Evolutionary conservation across 2,329 filamentous ascomycete species (phyloP).

Genomic region (Fusarium protoensiforme): DNA sequence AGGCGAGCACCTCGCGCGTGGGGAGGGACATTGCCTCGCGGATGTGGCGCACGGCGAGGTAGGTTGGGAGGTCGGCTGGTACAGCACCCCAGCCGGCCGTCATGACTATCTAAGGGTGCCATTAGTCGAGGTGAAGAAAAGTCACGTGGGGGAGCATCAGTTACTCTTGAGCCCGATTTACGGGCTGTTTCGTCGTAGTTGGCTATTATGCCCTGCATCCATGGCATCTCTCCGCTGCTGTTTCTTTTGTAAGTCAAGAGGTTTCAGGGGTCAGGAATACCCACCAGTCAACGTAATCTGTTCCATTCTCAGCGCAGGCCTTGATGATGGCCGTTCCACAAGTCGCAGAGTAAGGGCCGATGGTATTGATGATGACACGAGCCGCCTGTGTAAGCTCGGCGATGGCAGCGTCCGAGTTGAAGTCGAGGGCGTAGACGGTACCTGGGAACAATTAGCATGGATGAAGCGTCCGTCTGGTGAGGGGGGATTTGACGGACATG

Average conservation of each 20-base stretch:
- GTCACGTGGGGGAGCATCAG: rapidly evolving
- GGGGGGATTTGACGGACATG: background rate
- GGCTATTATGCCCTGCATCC: conserved; percentile 26
- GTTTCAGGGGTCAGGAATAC: background rate
- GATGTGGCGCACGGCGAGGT: conserved; percentile 22
- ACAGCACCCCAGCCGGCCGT: conserved; percentile 33
- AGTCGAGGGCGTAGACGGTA: background rate
- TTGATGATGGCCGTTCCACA: conserved; percentile 29
- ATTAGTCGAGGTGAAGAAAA: background rate
- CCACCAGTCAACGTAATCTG: conserved; percentile 36
- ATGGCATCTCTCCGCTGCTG: conserved; percentile 33
- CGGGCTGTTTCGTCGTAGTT: conserved; percentile 16
- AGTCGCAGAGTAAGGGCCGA: conserved; percentile 26
- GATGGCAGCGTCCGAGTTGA: background rate
- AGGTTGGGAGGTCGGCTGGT: conserved; percentile 30
- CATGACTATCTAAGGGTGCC: conserved; percentile 22
- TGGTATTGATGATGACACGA: conserved; percentile 17
- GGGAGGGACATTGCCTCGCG: conserved; percentile 7
- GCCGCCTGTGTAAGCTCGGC: background rate
- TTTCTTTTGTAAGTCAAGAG: background rate
- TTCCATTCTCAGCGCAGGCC: conserved; percentile 34
- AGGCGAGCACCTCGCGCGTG: conserved; percentile 23
- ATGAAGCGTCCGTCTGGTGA: background rate
- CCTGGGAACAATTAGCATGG: background rate
- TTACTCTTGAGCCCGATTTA: conserved; percentile 20